These are phyloP conservation scores for Mycena venus DNA, from an alignment of 768 basidiomycete genomes.

Conservation along the genomic window DNA sequence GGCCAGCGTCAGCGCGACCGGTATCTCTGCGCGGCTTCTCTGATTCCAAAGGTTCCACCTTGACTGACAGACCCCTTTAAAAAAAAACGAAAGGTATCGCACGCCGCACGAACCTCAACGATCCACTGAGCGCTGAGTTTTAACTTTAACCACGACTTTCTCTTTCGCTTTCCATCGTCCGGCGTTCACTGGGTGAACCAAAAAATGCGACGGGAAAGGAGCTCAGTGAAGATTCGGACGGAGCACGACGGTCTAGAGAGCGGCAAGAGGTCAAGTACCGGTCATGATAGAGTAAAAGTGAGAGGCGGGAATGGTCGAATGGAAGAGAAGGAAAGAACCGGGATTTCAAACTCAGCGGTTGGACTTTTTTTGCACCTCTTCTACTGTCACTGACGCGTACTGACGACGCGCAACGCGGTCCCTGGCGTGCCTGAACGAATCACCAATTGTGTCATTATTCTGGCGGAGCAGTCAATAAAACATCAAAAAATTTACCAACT, in stretches of 20 bases:
- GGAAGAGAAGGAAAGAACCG: slow-evolving; percentile 20
- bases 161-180: neutral
- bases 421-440: slow-evolving; percentile 17
- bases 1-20: slow-evolving; percentile 4
- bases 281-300: slow-evolving; percentile 21
- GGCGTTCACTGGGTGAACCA: neutral
- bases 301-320: slow-evolving; percentile 1
- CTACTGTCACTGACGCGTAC: neutral
- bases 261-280: slow-evolving; percentile 6
- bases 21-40: slow-evolving; percentile 5
- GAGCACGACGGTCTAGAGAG: slow-evolving; percentile 14
- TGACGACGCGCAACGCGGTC: neutral
- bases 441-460: neutral
- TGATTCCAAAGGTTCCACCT: slow-evolving; percentile 9
- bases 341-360: slow-evolving; percentile 20
- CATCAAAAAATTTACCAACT: neutral
- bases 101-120: slow-evolving; percentile 19
- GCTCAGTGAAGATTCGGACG: slow-evolving; percentile 17
- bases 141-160: neutral
- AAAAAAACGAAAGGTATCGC: slow-evolving; percentile 45
- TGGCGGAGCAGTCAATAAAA: neutral
- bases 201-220: slow-evolving; percentile 25
- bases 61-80: slow-evolving; percentile 27
- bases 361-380: neutral
- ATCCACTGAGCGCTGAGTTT: neutral